Evolutionary conservation across 345 rosid genomes (phyloP).

Genomic region (Ceriops tagal): DNA sequence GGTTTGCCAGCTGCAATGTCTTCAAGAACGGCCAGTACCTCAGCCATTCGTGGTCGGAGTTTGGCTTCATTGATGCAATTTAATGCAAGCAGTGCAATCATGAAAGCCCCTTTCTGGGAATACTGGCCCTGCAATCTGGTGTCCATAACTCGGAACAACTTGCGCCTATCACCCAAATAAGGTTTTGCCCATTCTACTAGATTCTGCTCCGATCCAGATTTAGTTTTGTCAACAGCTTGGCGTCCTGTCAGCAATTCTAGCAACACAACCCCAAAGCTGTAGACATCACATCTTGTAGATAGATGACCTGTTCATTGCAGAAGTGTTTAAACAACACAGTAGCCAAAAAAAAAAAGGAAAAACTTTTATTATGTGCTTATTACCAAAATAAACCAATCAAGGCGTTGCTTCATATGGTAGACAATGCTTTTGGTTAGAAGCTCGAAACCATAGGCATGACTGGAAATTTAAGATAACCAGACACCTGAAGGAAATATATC

Average conservation of each 20-base stretch:
- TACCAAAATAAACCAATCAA: too few relatives aligned
- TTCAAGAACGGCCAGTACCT: conserved; percentile 47
- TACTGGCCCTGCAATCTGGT: conserved; percentile 39
- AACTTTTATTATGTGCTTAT: neutral
- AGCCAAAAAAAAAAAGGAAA: neutral
- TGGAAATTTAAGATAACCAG: too few relatives aligned
- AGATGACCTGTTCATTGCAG: conserved; percentile 11
- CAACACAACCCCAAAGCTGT: conserved; percentile 22
- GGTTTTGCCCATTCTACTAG: conserved; percentile 20
- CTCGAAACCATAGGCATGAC: too few relatives aligned
- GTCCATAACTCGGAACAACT: conserved; percentile 18
- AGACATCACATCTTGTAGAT: conserved; percentile 17
- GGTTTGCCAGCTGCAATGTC: neutral
- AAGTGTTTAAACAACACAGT: neutral
- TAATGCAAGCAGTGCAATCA: conserved; percentile 53
- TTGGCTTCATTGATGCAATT: conserved; percentile 60
- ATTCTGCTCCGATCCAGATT: conserved; percentile 11
- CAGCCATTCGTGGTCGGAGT: conserved; percentile 61
- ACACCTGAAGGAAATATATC: too few relatives aligned
- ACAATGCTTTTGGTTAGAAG: too few relatives aligned
- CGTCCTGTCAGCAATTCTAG: conserved; percentile 23
- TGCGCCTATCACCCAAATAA: conserved; percentile 15
- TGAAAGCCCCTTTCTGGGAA: conserved; percentile 53
- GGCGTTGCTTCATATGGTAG: too few relatives aligned
- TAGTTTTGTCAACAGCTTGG: conserved; percentile 14